Evolutionary conservation across 2,329 filamentous ascomycete genomes (phyloP).

Genomic region (Coniochaeta hoffmannii): DNA sequence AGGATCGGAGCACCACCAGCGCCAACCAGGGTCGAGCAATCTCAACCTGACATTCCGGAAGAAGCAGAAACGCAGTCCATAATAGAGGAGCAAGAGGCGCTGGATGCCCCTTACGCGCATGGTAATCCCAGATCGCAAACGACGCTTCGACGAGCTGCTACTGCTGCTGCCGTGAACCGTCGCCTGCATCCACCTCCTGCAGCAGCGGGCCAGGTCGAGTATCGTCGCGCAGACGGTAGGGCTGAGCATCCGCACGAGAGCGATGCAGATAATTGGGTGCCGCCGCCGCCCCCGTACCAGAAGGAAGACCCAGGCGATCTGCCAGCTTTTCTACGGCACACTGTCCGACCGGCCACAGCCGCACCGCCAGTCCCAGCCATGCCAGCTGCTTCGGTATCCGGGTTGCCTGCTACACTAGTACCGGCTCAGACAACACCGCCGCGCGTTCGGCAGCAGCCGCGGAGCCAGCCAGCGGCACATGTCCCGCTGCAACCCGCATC

Average conservation of each 20-base stretch:
- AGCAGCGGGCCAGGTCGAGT: constrained; percentile 48
- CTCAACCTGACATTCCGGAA: constrained; percentile 19
- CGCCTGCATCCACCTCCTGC: constrained; percentile 54
- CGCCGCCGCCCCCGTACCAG: constrained; percentile 74
- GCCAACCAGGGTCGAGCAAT: constrained; percentile 13
- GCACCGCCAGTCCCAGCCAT: constrained; percentile 16
- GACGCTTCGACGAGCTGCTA: constrained; percentile 65
- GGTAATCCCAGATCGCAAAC: constrained; percentile 62
- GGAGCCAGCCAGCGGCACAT: constrained; percentile 13
- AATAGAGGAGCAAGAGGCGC: constrained; percentile 50
- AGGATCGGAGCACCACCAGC: constrained; percentile 29
- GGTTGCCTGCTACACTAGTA: constrained; percentile 3
- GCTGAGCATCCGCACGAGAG: constrained; percentile 76
- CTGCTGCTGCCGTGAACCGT: constrained; percentile 68
- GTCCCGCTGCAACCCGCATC: constrained; percentile 4
- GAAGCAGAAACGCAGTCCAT: constrained; percentile 38
- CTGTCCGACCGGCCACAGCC: constrained; percentile 12
- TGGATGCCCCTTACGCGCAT: constrained; percentile 68
- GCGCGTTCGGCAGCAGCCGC: constrained; percentile 14
- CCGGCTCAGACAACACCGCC: background rate
- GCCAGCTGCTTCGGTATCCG: constrained; percentile 6
- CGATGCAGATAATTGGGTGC: constrained; percentile 83
- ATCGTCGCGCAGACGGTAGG: constrained; percentile 61
- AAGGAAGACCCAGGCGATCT: constrained; percentile 53
- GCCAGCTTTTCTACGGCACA: constrained; percentile 47